A percentile compares a stretch with the other conserved stretches of the same genome.
phyloP scores from a whole-genome alignment of 371 early-diverging fungal genomes.

The Circinella minor region DNA sequence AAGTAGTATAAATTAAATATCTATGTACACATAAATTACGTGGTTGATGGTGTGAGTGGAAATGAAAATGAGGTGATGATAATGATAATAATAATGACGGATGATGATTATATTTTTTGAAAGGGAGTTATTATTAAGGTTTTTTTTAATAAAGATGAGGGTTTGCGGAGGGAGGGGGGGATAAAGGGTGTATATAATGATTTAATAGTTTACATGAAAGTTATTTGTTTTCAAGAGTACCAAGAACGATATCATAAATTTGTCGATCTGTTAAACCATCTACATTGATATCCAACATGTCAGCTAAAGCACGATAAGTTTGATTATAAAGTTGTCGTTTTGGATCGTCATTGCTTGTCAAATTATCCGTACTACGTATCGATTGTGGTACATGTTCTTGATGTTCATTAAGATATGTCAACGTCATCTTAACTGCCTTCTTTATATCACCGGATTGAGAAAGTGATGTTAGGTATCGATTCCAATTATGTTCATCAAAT shows the following conservation, averaged over 20 bases:
- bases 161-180: not conserved
- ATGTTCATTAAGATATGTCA: constrained; percentile 8
- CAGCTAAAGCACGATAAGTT: constrained; percentile 26
- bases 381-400: not conserved
- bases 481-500: constrained; percentile 53
- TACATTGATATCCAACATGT: constrained; percentile 18
- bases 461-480: constrained; percentile 32
- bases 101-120: not conserved
- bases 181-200: not conserved
- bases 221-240: not conserved
- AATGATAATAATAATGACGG: too few relatives aligned
- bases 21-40: not conserved
- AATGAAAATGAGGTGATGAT: not conserved
- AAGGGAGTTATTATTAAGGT: not conserved
- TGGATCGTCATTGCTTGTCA: constrained; percentile 12
- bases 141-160: too few relatives aligned
- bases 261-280: constrained; percentile 2
- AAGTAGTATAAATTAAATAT: not conserved
- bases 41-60: not conserved
- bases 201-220: not conserved
- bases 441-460: constrained; percentile 12
- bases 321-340: constrained; percentile 26
- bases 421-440: constrained; percentile 26
- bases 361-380: not conserved
- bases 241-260: constrained; percentile 6